phyloP scores from a whole-genome alignment of 2,329 filamentous ascomycete genomes.

The Esteya vermicola region DNA sequence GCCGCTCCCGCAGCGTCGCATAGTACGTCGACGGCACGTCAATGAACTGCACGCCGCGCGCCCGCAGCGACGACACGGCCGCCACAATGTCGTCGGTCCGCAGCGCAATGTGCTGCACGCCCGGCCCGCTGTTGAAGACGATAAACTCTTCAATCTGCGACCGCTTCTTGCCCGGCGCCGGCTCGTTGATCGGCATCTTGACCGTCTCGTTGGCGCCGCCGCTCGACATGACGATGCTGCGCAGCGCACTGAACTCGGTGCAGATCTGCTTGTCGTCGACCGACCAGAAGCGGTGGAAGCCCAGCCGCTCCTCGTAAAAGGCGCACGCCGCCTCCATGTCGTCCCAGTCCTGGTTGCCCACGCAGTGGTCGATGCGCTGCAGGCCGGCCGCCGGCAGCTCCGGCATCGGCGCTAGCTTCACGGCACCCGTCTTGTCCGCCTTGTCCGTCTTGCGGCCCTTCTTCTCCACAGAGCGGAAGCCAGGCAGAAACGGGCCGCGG shows the following conservation, averaged over 20 bases:
- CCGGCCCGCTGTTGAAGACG: conserved; percentile 76
- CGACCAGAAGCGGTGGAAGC: conserved; percentile 95
- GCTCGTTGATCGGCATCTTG: conserved; percentile 99
- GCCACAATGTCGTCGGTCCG: conserved; percentile 67
- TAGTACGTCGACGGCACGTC: conserved; percentile 81
- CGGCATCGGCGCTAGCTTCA: conserved; percentile 25
- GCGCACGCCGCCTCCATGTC: conserved; percentile 57
- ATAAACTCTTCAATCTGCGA: conserved; percentile 92
- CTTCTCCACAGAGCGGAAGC: conserved; percentile 51
- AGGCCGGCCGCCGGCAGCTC: conserved; percentile 51
- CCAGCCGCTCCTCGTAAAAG: conserved; percentile 76
- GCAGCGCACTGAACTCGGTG: conserved; percentile 82
- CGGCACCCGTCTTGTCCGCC: conserved; percentile 3
- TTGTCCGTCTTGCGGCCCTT: conserved; percentile 15
- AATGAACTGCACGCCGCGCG: conserved; percentile 89
- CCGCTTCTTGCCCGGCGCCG: conserved; percentile 76
- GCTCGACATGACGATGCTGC: conserved; percentile 80
- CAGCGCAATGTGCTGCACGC: conserved; percentile 88
- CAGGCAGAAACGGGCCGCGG: conserved; percentile 66
- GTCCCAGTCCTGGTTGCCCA: conserved; percentile 93
- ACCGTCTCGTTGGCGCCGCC: conserved; percentile 68
- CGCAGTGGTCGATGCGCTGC: conserved; percentile 82
- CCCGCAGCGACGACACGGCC: conserved; percentile 63
- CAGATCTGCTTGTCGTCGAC: conserved; percentile 88
- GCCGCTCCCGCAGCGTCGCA: conserved; percentile 54